phyloP scores from a whole-genome alignment of 805 yeast genomes.

The Ogataea wickerhamii region DNA sequence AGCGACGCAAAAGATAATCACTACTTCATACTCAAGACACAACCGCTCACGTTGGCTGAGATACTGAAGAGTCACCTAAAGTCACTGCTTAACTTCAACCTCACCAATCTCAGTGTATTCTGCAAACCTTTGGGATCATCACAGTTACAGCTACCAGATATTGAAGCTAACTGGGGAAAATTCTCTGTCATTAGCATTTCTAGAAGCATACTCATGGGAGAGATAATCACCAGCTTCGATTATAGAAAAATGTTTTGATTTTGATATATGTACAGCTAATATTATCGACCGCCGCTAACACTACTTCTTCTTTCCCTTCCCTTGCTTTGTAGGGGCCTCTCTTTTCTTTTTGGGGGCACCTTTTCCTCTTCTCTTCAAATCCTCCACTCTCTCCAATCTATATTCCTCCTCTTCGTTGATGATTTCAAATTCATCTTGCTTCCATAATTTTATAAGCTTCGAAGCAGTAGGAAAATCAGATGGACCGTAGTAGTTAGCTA shows the following conservation, averaged over 20 bases:
- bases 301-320: conserved; percentile 39
- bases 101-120: conserved; percentile 18
- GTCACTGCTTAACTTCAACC: conserved; percentile 29
- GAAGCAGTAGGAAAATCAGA: conserved; percentile 61
- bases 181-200: conserved; percentile 20
- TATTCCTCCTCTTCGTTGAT: conserved; percentile 67
- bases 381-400: conserved; percentile 59
- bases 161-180: conserved; percentile 26
- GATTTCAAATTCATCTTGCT: conserved; percentile 36
- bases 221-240: conserved; percentile 27
- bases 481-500: conserved; percentile 72
- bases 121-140: background rate
- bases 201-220: conserved; percentile 27
- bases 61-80: conserved; percentile 28
- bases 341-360: conserved; percentile 81
- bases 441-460: conserved; percentile 24
- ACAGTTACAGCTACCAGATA: conserved; percentile 9
- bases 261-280: conserved; percentile 9
- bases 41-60: conserved; percentile 26
- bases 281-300: background rate
- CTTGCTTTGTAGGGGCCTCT: conserved; percentile 35
- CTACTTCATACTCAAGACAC: conserved; percentile 24
- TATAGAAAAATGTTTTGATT: conserved; percentile 31
- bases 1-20: background rate
- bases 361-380: conserved; percentile 79